These are phyloP conservation scores for Kalanchoe fedtschenkoi DNA, from an alignment of 164 flowering plant species.

Conservation along the genomic window DNA sequence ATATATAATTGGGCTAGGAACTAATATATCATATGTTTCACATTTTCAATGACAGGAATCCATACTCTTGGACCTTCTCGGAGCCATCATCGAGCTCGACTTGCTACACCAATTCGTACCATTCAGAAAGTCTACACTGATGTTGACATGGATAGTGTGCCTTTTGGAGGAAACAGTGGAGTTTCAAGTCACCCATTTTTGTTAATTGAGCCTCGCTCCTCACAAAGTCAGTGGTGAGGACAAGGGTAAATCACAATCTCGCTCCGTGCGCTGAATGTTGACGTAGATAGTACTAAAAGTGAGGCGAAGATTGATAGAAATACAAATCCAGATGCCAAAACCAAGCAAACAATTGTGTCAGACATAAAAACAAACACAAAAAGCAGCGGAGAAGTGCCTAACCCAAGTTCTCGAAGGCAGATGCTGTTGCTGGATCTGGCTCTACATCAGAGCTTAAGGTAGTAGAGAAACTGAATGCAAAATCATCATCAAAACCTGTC, in stretches of 20 bases:
- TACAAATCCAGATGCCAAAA: conserved; percentile 18
- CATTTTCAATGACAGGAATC: conserved; percentile 54
- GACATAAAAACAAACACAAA: conserved; percentile 12
- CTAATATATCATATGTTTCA: conserved; percentile 7
- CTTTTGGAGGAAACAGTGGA: conserved; percentile 36
- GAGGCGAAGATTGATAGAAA: conserved; percentile 16
- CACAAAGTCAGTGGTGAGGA: conserved; percentile 61
- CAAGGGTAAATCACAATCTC: conserved; percentile 36
- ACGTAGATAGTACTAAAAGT: conserved; percentile 18
- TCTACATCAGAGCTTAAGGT: conserved; percentile 12
- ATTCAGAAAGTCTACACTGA: conserved; percentile 72
- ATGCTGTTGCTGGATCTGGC: not conserved
- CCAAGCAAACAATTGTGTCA: conserved; percentile 8
- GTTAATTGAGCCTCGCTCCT: conserved; percentile 59
- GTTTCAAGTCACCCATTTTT: conserved; percentile 40
- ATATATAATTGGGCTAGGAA: no score
- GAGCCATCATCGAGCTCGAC: conserved; percentile 91
- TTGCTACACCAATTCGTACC: conserved; percentile 93
- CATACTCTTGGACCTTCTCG: conserved; percentile 78
- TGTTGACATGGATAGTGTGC: conserved; percentile 51
- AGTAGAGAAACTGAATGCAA: conserved; percentile 12
- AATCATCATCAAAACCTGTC: conserved; percentile 5
- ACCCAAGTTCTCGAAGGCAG: not conserved
- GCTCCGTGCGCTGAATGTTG: no score
- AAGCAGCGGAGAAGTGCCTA: conserved; percentile 3